phyloP scores from a whole-genome alignment of 345 rosid genomes.

The Eucalyptus decipiens region DNA sequence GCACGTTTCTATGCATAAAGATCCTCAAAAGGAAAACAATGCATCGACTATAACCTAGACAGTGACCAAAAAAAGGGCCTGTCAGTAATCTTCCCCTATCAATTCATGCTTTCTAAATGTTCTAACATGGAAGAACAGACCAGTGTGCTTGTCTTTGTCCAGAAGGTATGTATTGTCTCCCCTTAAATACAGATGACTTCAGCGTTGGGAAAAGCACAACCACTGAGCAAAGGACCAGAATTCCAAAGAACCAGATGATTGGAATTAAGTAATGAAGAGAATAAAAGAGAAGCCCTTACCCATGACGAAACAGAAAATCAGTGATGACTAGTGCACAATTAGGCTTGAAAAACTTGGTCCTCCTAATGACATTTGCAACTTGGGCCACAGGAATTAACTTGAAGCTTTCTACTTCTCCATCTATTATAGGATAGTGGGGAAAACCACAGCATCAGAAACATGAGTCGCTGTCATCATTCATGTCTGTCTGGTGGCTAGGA shows the following conservation, averaged over 20 bases:
- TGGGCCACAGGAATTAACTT: constrained; percentile 48
- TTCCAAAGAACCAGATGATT: background rate
- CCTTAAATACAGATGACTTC: background rate
- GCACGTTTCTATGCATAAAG: background rate
- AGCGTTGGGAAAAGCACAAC: background rate
- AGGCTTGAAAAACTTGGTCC: constrained; percentile 67
- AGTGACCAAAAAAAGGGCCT: background rate
- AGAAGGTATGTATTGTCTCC: background rate
- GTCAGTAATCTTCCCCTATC: background rate
- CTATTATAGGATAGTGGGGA: constrained; percentile 13
- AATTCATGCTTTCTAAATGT: background rate
- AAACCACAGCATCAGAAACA: background rate
- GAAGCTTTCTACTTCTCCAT: constrained; percentile 96
- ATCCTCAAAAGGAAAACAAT: background rate
- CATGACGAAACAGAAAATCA: constrained; percentile 86
- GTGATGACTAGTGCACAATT: constrained; percentile 79
- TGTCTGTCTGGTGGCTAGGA: background rate
- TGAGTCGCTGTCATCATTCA: background rate
- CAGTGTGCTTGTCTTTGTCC: background rate
- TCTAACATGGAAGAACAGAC: background rate
- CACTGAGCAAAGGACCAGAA: background rate
- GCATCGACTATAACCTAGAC: background rate
- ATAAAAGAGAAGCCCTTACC: constrained; percentile 29
- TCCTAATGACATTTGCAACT: constrained; percentile 53
- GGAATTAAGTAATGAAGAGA: background rate